A percentile compares a stretch with the other conserved stretches of the same genome.
Conservation (phyloP, 1,139 yeast species). For the Debaryomycetaceae sp. region DNA sequence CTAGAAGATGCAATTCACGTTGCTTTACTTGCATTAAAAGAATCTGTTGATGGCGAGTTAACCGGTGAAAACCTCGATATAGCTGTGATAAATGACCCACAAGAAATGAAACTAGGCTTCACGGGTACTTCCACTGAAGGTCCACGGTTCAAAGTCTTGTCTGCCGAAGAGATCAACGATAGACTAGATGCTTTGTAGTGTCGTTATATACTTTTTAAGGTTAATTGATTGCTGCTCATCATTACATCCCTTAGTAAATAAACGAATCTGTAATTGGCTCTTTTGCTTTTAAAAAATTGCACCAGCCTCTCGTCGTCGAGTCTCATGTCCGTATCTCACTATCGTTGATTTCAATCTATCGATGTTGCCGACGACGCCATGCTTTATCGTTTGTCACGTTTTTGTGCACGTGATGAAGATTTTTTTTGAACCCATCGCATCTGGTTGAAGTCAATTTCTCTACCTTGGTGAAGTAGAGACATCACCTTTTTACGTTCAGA, state of each 20-base stretch:
- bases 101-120: slow-evolving; percentile 78
- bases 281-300: too few species aligned
- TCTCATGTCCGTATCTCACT: too few species aligned
- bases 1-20: slow-evolving; percentile 98
- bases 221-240: background rate
- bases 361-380: too few species aligned
- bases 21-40: slow-evolving; percentile 89
- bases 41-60: slow-evolving; percentile 97
- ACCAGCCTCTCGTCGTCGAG: too few species aligned
- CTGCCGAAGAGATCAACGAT: slow-evolving; percentile 91
- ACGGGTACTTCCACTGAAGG: slow-evolving; percentile 80
- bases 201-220: background rate
- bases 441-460: background rate
- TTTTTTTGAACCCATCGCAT: slow-evolving; percentile 2
- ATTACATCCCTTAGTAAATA: background rate
- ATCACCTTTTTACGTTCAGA: background rate
- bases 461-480: background rate
- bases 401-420: background rate
- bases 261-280: background rate
- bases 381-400: background rate
- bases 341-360: too few species aligned
- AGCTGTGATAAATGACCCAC: slow-evolving; percentile 80
- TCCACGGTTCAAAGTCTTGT: slow-evolving; percentile 81
- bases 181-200: slow-evolving; percentile 81
- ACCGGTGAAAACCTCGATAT: slow-evolving; percentile 95